Percentiles rank a stretch among this genome's conserved stretches.
Conservation (phyloP, 2,329 filamentous ascomycete species). For the Epicoccum nigrum region DNA sequence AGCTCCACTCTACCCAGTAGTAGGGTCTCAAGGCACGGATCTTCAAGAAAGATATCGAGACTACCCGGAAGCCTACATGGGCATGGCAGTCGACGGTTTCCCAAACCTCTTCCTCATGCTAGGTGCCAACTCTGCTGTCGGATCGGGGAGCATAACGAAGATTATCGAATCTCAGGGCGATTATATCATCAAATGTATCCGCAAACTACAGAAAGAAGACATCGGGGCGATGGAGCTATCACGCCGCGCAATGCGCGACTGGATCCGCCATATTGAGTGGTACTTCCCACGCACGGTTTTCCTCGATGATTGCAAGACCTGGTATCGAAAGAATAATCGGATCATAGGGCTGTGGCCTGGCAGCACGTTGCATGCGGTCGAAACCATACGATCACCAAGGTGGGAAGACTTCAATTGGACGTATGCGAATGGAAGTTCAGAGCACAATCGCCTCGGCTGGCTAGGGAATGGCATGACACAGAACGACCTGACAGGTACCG, state of each 20-base stretch:
- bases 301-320: constrained; percentile 42
- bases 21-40: background rate
- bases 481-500: background rate
- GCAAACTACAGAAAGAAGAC: background rate
- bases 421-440: background rate
- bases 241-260: constrained; percentile 7
- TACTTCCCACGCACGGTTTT: constrained; percentile 46
- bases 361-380: constrained; percentile 40
- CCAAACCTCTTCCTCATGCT: background rate
- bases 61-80: background rate
- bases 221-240: background rate
- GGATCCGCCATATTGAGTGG: constrained; percentile 37
- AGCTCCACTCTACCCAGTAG: constrained; percentile 45
- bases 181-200: background rate
- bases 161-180: background rate
- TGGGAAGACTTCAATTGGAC: constrained; percentile 41
- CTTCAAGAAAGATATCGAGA: background rate
- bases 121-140: background rate
- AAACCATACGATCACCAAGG: constrained; percentile 40
- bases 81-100: background rate
- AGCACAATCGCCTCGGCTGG: background rate
- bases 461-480: background rate
- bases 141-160: background rate
- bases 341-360: constrained; percentile 47
- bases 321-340: constrained; percentile 40